Base-by-base conservation (phyloP, 352 stramenopile genomes). In the Pseudoperonospora humuli region DNA sequence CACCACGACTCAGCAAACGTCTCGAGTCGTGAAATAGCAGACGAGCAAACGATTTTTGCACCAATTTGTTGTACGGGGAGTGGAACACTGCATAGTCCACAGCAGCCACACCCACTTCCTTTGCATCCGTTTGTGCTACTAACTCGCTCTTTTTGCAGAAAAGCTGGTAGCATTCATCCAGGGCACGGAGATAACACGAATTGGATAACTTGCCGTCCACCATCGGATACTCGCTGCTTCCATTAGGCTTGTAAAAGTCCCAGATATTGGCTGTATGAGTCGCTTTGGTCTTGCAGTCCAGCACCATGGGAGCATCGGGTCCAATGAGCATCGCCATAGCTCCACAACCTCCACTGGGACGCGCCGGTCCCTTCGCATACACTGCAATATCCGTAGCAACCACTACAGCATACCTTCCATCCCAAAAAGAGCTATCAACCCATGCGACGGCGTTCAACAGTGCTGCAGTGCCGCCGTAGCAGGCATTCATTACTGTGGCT, bases 41-140 rank as follows among this genome's bases (percentile, higher is more conserved):
- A 31, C 95, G 83, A 15, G 72, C 78, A 59, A 97, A 97, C 10
- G 81, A 93, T 55, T 98, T 98, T 58, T 98, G 88, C 36, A 98
- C 95, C 27, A 98, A 63, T 65, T 99, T 99, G 71, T 98, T 98
- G 87, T 98, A 99, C 0, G 96, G 96, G 17, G 95, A 96, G 79
- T 99, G 96, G 70, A 98, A 99, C 13, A 97, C 75, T 21, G 86
- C 89, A 62, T 90, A 97, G 66, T 98, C 92, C 9, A 96, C 55
- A 9, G 76, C 64, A 3, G 65, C 61, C 5, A 96, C 55, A 9
- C 53, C 27, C 33, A 46, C 17, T 10, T 51, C 39, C 37, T 58
- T 41, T 20, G 20, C 48, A 10, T 50, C 36, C 0, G 21, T 21
- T 6, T 49, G 65, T 13, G 39, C 28, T 7, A 27, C 5, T 19